These are phyloP conservation scores for Fusarium sulawesiense DNA, from an alignment of 2,329 filamentous ascomycete species.

Conservation along the genomic window DNA sequence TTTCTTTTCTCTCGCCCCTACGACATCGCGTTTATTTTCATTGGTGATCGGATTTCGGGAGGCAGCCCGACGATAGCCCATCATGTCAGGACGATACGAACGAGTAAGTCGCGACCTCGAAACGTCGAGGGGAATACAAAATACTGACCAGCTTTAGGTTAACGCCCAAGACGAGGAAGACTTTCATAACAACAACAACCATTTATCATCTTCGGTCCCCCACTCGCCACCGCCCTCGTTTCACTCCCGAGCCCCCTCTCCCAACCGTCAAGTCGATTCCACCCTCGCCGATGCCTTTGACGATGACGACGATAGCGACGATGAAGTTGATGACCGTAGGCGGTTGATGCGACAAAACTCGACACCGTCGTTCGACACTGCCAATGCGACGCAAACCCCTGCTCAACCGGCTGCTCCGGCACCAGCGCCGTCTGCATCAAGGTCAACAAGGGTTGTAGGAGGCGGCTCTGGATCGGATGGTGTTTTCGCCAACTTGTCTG, in stretches of 20 bases:
- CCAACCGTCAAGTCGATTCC: conserved; percentile 69
- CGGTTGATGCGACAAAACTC: conserved; percentile 80
- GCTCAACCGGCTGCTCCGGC: conserved; percentile 27
- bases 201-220: conserved; percentile 54
- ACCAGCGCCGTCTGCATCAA: conserved; percentile 52
- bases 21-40: conserved; percentile 21
- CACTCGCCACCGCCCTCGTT: conserved; percentile 84
- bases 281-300: conserved; percentile 95
- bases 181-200: conserved; percentile 46
- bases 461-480: conserved; percentile 87
- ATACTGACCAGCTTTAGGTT: conserved; percentile 56
- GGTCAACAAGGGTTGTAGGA: conserved; percentile 67
- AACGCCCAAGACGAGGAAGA: conserved; percentile 70
- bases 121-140: too few relatives aligned
- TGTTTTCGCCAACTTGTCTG: conserved; percentile 94
- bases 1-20: neutral
- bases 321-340: conserved; percentile 81
- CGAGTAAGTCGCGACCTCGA: conserved; percentile 57
- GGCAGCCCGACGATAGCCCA: conserved; percentile 46
- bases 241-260: conserved; percentile 80
- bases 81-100: conserved; percentile 68
- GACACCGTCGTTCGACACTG: conserved; percentile 42
- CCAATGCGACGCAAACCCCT: conserved; percentile 31
- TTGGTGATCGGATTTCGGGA: conserved; percentile 34
- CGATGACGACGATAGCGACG: conserved; percentile 80